Percentiles rank a stretch among this genome's conserved stretches.
phyloP scores from a whole-genome alignment of 352 stramenopile species.

The Pythium apleroticum region DNA sequence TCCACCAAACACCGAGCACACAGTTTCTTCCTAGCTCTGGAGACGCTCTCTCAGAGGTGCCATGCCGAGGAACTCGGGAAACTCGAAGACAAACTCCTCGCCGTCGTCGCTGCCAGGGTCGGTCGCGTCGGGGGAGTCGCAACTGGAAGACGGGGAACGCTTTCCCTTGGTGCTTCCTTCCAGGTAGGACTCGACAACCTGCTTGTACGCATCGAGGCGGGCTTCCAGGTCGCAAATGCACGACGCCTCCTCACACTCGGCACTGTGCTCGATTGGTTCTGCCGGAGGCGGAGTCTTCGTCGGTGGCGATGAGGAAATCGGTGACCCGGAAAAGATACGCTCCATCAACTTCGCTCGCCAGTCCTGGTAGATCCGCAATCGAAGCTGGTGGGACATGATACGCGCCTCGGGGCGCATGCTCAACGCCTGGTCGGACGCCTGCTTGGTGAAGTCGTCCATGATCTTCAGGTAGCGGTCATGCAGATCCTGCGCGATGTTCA shows the following conservation, averaged over 20 bases:
- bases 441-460: slow-evolving; percentile 63
- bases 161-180: slow-evolving; percentile 51
- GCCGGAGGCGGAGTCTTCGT: slow-evolving; percentile 6
- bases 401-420: slow-evolving; percentile 76
- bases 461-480: slow-evolving; percentile 70
- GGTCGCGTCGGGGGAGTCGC: slow-evolving; percentile 12
- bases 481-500: slow-evolving; percentile 60
- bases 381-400: slow-evolving; percentile 70
- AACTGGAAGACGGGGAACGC: slow-evolving; percentile 16
- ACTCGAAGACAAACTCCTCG: slow-evolving; percentile 42
- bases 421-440: slow-evolving; percentile 57
- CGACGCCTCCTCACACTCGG: slow-evolving; percentile 13
- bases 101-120: slow-evolving; percentile 43
- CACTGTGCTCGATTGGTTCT: slow-evolving; percentile 14
- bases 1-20: slow-evolving; percentile 9
- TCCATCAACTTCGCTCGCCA: slow-evolving; percentile 77
- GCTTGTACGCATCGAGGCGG: slow-evolving; percentile 53
- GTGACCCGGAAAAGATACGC: slow-evolving; percentile 56
- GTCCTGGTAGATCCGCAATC: slow-evolving; percentile 81
- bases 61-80: slow-evolving; percentile 51
- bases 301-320: slow-evolving; percentile 36
- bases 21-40: slow-evolving; percentile 17
- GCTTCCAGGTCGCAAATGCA: slow-evolving; percentile 58
- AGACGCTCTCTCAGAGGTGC: slow-evolving; percentile 24
- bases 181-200: slow-evolving; percentile 62